Evolutionary conservation across 73 alveolate genomes (phyloP), one percentile per base, ranked within the genome.

Genomic region (Paramecium tetraurelia): DNA sequence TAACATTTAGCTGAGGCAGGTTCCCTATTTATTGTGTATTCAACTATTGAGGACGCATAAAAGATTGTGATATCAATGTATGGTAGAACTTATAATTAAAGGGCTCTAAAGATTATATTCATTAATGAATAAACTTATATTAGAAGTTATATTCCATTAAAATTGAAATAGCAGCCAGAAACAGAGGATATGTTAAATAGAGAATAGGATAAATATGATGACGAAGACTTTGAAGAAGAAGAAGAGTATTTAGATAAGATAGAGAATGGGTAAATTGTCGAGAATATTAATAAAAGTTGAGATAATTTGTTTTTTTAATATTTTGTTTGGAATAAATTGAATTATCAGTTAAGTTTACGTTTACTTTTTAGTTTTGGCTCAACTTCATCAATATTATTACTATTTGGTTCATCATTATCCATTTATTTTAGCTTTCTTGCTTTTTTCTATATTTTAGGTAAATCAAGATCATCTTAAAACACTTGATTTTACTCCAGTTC

Each of bases 1-100:
- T 50, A 50, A 35, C 8, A 5, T n/a, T n/a, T 50, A 50, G 94
- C 94, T 33, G 94, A 88, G 43, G 94, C 92, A 57, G 94, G 94
- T 20, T 71, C 92, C 9, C 57, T 88, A 35, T 35, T 35, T 35
- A 5, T 35, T 22, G 86, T 75, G 18, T 89, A 75, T 50, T 9
- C 92, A 43, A 89, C 92, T 3, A 86, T 33, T 20, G 93, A 89
- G 27, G 24, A 44, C 5, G 94, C 94, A 24, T 50, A 89, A 41
- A 18, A 21, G 11, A 88, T 92, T 16, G 88, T 86, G 0, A 48
- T 89, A 8, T 21, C n/a, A 31, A 89, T 89, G 94, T 40, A 29
- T 58, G 87, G 87, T 31, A 89, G 77, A 68, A 89, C 86, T 12
- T 89, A 75, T 41, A 88, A 89, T 89, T 31, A 43, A 70, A 89